Base-by-base conservation (phyloP, 192 early-diverging fungal genomes). In the Coemansia javaensis region DNA sequence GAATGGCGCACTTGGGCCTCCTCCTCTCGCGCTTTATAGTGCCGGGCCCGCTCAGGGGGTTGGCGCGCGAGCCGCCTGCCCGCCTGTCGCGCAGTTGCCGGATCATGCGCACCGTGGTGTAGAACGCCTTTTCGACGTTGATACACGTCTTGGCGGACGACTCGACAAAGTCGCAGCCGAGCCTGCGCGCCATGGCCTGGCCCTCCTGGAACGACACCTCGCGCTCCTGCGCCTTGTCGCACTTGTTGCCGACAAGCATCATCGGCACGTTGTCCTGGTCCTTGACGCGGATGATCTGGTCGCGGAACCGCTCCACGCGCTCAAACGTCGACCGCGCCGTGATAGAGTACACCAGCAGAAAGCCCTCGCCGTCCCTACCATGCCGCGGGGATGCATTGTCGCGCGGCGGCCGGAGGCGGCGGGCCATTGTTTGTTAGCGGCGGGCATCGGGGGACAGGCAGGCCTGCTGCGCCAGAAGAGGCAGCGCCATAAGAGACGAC, bases 171-270 rank as follows among this genome's bases (percentile, higher is more conserved):
- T 88, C 89, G 57, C 86, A 91, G 20, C 77, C 49, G 20, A 94
- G 59, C 32, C 75, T 47, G 50, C 79, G 73, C 10, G 93, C 90
- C 80, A 94, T 79, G 12, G 79, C 71, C 53, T 75, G 61, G 8
- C 91, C 93, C 60, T 94, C 89, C 53, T 89, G 89, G 52, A 81
- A 77, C 20, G 85, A 85, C 2, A 97, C 90, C 54, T 93, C 90
- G 27, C 90, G 79, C 55, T 93, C 87, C 15, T 81, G 81, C 12
- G 82, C 67, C 56, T 80, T 82, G 72, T 94, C 91, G 75, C 90
- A 91, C 61, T 97, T 93, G 80, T 93, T 96, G 47, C 91, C 93
- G n/a, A 96, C 90, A 25, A 96, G 71, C 68, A 96, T 89, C 63
- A 95, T 69, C 14, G 90, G 89, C 28, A 93, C 81, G 39, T 79